Conservation (phyloP, 805 yeast genomes). For the Suhomyces pyralidae region DNA sequence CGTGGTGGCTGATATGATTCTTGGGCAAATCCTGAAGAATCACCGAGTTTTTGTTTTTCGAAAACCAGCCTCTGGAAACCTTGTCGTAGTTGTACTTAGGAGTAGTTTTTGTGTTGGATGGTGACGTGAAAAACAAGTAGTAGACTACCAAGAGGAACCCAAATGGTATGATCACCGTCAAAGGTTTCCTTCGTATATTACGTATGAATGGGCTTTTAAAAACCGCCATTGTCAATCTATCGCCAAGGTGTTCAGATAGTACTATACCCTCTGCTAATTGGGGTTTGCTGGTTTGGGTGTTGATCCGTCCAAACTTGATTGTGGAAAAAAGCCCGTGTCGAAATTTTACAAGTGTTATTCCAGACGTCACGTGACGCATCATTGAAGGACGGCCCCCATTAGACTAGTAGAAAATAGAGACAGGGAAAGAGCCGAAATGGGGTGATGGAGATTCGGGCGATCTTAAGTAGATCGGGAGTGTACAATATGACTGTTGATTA, state of each 20-base stretch:
- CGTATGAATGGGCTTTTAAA: conserved; percentile 37
- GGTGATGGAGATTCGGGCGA: too few species aligned
- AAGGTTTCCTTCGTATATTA: conserved; percentile 61
- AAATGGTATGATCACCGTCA: conserved; percentile 46
- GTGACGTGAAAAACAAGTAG: conserved; percentile 35
- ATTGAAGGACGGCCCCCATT: too few species aligned
- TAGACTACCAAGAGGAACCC: conserved; percentile 42
- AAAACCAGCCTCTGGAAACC: conserved; percentile 46
- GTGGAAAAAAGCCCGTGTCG: neutral
- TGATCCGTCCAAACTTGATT: neutral
- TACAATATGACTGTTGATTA: too few species aligned
- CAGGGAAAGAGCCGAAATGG: too few species aligned
- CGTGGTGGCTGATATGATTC: conserved; percentile 78
- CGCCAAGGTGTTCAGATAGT: neutral
- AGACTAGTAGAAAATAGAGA: too few species aligned
- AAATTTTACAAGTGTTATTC: neutral
- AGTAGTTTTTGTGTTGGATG: conserved; percentile 14
- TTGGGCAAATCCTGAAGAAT: conserved; percentile 62
- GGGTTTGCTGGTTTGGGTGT: neutral
- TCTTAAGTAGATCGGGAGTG: too few species aligned
- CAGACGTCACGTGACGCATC: neutral
- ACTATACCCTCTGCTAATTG: neutral
- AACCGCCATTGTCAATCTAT: conserved; percentile 13
- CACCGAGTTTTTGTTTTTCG: conserved; percentile 48
- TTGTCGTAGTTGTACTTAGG: conserved; percentile 46